A percentile compares a stretch with the other conserved stretches of the same genome.
phyloP scores from a whole-genome alignment of 495 filamentous ascomycete species.

The Glonium stellatum region DNA sequence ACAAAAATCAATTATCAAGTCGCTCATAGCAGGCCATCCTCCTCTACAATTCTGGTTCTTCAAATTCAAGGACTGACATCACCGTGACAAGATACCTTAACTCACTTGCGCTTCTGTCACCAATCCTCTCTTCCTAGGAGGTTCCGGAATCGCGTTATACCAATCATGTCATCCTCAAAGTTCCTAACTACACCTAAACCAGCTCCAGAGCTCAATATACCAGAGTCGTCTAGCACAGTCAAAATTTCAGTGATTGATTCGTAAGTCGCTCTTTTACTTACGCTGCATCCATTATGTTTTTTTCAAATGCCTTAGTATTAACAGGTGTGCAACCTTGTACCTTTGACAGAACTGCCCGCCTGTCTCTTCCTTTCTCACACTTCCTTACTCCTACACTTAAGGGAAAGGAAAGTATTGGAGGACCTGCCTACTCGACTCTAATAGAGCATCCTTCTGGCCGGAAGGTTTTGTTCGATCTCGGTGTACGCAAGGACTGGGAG shows the following conservation, averaged over 20 bases:
- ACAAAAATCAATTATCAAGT: too few species aligned
- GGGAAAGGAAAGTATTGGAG: constrained; percentile 38
- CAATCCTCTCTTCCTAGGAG: too few species aligned
- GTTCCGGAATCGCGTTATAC: not conserved
- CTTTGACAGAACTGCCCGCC: constrained; percentile 1
- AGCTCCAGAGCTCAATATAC: constrained; percentile 42
- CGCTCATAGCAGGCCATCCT: too few species aligned
- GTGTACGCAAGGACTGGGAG: constrained; percentile 46
- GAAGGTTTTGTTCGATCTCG: constrained; percentile 53
- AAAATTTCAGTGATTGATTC: constrained; percentile 50
- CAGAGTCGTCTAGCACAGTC: constrained; percentile 41
- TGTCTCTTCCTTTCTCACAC: constrained; percentile 16
- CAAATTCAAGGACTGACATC: too few species aligned
- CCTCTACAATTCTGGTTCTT: too few species aligned
- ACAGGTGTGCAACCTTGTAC: too few species aligned
- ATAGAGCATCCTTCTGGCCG: constrained; percentile 45
- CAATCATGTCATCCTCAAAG: not conserved
- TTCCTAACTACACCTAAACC: constrained; percentile 15
- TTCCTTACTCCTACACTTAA: constrained; percentile 40
- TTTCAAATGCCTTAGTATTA: too few species aligned
- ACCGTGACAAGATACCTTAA: too few species aligned
- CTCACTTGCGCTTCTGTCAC: too few species aligned
- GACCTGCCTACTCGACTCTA: constrained; percentile 49
- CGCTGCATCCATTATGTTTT: not conserved
- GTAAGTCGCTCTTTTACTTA: not conserved